Conservation (phyloP, 2,329 filamentous ascomycete genomes). For the Pseudogymnoascus sp. region DNA sequence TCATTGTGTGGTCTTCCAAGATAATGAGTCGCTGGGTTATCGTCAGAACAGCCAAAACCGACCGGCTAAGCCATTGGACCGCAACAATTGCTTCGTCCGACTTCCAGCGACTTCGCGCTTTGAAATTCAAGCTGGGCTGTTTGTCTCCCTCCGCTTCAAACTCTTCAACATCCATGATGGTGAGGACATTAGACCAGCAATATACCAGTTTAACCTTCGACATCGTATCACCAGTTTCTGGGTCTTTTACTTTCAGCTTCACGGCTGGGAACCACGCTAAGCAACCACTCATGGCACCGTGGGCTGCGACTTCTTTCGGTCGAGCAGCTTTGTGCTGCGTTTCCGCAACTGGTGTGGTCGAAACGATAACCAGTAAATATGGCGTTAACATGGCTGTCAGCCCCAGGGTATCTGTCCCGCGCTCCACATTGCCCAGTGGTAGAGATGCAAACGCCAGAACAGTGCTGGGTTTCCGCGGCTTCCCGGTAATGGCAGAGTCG, state of each 20-base stretch:
- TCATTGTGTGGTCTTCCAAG: constrained; percentile 78
- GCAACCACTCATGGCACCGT: constrained; percentile 87
- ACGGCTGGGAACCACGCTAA: constrained; percentile 97
- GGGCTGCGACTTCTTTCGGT: constrained; percentile 82
- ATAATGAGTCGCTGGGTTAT: constrained; percentile 91
- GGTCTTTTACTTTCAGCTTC: constrained; percentile 70
- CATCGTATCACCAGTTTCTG: constrained; percentile 55
- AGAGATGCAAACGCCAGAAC: constrained; percentile 86
- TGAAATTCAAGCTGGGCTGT: constrained; percentile 70
- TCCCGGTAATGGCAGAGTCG: constrained; percentile 48
- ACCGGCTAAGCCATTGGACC: constrained; percentile 92
- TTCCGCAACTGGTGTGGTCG: constrained; percentile 89
- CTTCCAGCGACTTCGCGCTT: constrained; percentile 77
- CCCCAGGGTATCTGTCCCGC: constrained; percentile 77
- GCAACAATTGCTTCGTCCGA: constrained; percentile 93
- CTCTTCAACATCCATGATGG: constrained; percentile 80
- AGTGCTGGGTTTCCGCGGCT: constrained; percentile 79
- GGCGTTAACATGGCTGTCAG: constrained; percentile 93
- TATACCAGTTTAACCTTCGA: constrained; percentile 87
- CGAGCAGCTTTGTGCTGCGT: constrained; percentile 90
- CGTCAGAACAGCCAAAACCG: constrained; percentile 82
- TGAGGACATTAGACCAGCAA: constrained; percentile 98
- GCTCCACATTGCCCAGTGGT: constrained; percentile 88
- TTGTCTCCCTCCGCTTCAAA: constrained; percentile 62
- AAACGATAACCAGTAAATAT: constrained; percentile 92